A percentile compares a stretch with the other conserved stretches of the same genome.
These are phyloP conservation scores for Pulveroboletus sp. DNA, from an alignment of 1,284 basidiomycete species.

Conservation along the genomic window DNA sequence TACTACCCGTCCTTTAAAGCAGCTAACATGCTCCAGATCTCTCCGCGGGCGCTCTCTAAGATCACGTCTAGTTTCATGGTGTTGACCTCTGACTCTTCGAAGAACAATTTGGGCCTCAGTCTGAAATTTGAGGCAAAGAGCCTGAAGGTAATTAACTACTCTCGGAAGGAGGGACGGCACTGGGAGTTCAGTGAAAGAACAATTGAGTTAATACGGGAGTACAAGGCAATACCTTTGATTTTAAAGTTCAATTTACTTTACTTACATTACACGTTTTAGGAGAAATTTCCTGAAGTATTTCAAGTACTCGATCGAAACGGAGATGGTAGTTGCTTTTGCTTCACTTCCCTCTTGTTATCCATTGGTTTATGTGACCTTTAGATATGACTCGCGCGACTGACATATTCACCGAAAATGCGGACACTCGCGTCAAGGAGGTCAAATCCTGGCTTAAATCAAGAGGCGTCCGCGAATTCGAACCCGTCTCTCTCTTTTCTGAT, in stretches of 20 bases:
- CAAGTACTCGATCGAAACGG: constrained; percentile 62
- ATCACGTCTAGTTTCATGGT: constrained; percentile 95
- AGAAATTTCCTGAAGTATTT: constrained; percentile 83
- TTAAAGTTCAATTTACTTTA: neutral
- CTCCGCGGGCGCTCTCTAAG: constrained; percentile 78
- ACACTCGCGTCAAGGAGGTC: constrained; percentile 73
- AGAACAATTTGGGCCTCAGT: constrained; percentile 90
- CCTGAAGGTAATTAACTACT: constrained; percentile 95
- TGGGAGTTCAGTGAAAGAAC: constrained; percentile 97
- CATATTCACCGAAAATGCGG: constrained; percentile 72
- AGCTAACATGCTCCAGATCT: constrained; percentile 69
- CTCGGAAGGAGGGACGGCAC: constrained; percentile 77
- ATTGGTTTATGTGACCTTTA: constrained; percentile 33
- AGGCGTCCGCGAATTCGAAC: constrained; percentile 88
- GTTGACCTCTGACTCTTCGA: constrained; percentile 67
- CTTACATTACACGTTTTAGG: constrained; percentile 38
- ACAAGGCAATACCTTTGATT: constrained; percentile 57
- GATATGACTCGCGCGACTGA: constrained; percentile 77
- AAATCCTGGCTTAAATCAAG: constrained; percentile 86
- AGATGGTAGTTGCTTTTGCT: constrained; percentile 52
- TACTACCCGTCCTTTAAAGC: constrained; percentile 81
- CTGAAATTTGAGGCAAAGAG: constrained; percentile 97
- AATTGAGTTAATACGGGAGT: constrained; percentile 78
- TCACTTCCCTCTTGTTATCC: neutral
- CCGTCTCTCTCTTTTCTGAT: constrained; percentile 90